Percentiles rank a stretch among this genome's conserved stretches.
phyloP scores from a whole-genome alignment of 345 rosid genomes.

The Gossypium australe region DNA sequence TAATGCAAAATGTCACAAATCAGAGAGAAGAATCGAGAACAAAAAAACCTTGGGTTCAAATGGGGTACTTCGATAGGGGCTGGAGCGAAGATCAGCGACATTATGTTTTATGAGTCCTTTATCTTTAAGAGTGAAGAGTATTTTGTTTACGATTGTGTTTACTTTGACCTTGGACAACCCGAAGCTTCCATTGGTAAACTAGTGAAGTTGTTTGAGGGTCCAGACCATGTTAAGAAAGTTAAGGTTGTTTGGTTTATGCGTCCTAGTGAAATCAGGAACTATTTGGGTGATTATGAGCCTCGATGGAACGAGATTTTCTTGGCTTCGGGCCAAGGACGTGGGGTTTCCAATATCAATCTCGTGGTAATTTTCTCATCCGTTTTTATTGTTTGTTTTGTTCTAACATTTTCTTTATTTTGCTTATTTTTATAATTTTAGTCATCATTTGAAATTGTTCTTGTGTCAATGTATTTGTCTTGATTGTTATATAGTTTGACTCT shows the following conservation, averaged over 20 bases:
- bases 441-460: not conserved
- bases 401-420: not conserved
- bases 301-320: slow-evolving; percentile 53
- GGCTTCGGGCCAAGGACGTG: slow-evolving; percentile 49
- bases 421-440: not conserved
- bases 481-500: not conserved
- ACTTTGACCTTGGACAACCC: slow-evolving; percentile 11
- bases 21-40: slow-evolving; percentile 2
- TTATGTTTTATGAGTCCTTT: slow-evolving; percentile 38
- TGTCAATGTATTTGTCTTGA: not conserved
- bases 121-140: slow-evolving; percentile 34
- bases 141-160: slow-evolving; percentile 41
- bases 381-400: not conserved
- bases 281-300: slow-evolving; percentile 38
- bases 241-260: slow-evolving; percentile 56
- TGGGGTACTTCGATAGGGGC: slow-evolving; percentile 35
- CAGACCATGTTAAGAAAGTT: slow-evolving; percentile 30
- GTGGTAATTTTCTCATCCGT: slow-evolving; percentile 33
- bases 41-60: slow-evolving; percentile 14
- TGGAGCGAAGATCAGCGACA: slow-evolving; percentile 17
- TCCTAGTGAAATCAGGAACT: slow-evolving; percentile 38
- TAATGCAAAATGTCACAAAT: slow-evolving; percentile 21
- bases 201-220: slow-evolving; percentile 38
- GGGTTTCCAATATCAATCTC: slow-evolving; percentile 32
- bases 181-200: slow-evolving; percentile 52